These are phyloP conservation scores for Cardamine chenopodiifolia DNA, from an alignment of 345 rosid species.

Conservation along the genomic window DNA sequence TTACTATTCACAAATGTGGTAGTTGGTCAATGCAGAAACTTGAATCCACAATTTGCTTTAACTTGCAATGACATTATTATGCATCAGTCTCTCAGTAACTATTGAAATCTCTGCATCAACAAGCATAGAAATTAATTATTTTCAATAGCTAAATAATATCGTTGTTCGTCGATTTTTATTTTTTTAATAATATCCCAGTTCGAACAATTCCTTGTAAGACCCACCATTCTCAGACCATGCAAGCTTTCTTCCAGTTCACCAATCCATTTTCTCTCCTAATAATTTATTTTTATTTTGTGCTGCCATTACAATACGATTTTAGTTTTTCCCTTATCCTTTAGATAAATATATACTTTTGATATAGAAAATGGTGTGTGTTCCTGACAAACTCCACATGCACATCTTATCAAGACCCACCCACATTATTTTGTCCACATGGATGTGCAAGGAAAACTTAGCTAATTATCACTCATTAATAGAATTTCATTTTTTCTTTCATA, in stretches of 20 bases:
- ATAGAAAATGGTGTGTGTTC: constrained; percentile 33
- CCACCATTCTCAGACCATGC: constrained; percentile 44
- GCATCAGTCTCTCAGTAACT: constrained; percentile 7
- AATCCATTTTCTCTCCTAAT: constrained; percentile 40
- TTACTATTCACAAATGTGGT: constrained; percentile 4
- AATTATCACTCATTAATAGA: constrained; percentile 35
- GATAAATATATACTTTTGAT: constrained; percentile 1
- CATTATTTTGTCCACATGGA: constrained; percentile 71
- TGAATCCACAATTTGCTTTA: constrained; percentile 1
- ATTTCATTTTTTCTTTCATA: neutral
- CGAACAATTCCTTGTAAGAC: constrained; percentile 25
- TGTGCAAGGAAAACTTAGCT: constrained; percentile 47
- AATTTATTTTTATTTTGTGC: constrained; percentile 30
- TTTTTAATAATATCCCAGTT: constrained; percentile 3
- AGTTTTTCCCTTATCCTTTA: constrained; percentile 27
- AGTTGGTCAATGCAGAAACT: neutral
- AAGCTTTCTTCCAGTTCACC: constrained; percentile 45
- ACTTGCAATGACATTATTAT: neutral
- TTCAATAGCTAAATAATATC: neutral
- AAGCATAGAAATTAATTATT: neutral
- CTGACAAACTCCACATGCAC: constrained; percentile 83
- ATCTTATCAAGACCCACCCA: constrained; percentile 52
- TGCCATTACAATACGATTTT: constrained; percentile 2
- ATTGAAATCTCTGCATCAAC: constrained; percentile 13
- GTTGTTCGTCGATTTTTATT: neutral